Base-by-base conservation (phyloP, 2,329 filamentous ascomycete species). In the Monilinia polystroma region DNA sequence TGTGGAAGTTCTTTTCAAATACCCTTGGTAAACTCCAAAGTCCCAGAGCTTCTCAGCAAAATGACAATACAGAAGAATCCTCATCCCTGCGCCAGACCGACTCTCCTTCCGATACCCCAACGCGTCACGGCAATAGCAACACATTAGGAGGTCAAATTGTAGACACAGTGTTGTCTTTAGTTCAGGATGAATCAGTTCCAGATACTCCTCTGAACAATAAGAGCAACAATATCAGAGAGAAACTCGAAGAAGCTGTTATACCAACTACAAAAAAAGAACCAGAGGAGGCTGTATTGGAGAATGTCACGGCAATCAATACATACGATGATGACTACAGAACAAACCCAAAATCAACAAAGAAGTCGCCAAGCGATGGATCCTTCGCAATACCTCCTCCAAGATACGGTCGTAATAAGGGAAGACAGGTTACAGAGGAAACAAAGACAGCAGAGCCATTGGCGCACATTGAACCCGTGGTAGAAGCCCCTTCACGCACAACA, bases 21-120 rank as follows among this genome's bases (percentile, higher is more conserved):
- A 60, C 58, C 18, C 51, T 60, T 60, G 58, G 58, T 2, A 60
- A 51, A 26, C 3, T 60, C 8, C 58, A 60, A 60, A 60, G 58
- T 60, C 45, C 58, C 12, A 51, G 58, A 26, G 7, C 45, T 5
- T 49, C 29, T 12, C 58, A 51, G 8, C 58, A 60, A 8, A 26
- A 60, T 38, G 58, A 38, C 1, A 38, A 41, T 51, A 5, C n/a
- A 5, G 32, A 32, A 23, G 47, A 60, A 26, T 60, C 58, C 6
- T 49, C 58, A 60, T 60, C 58, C n/a, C 29, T 60, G 45, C 58
- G 20, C 14, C 20, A 51, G 1, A 51, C n/a, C 14, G 29, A 60
- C n/a, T 60, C 45, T 4, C 32, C 23, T 51, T 35, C 45, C 32
- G 45, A 51, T 49, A 60, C 58, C 16, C 58, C 58, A n/a, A 60